Evolutionary conservation across 2,329 filamentous ascomycete genomes (phyloP).

Genomic region (Colletotrichum eremochloae): DNA sequence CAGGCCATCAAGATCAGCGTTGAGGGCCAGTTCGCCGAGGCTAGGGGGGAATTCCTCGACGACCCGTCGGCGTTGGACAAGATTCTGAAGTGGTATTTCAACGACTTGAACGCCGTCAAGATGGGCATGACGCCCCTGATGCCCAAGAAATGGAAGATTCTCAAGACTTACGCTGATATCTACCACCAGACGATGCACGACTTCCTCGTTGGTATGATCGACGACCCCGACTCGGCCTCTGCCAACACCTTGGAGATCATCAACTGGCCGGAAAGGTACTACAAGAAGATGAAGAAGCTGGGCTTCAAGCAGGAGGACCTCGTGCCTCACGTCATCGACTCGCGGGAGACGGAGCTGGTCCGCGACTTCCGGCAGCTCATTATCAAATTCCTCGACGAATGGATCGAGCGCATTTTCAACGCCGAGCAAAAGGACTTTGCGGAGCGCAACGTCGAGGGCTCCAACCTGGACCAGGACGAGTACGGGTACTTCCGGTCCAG

Average conservation of each 20-base stretch:
- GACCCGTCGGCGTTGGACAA: conserved; percentile 89
- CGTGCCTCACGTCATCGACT: conserved; percentile 88
- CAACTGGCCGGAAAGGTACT: conserved; percentile 96
- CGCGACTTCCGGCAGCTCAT: conserved; percentile 95
- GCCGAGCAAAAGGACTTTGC: conserved; percentile 87
- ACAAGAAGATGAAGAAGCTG: conserved; percentile 93
- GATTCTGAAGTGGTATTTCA: conserved; percentile 95
- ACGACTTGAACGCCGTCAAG: conserved; percentile 95
- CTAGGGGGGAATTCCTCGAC: conserved; percentile 81
- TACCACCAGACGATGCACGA: conserved; percentile 98
- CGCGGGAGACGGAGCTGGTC: conserved; percentile 89
- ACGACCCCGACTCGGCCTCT: conserved; percentile 86
- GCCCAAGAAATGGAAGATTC: conserved; percentile 97
- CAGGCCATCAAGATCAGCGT: conserved; percentile 81
- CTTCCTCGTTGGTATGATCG: conserved; percentile 85
- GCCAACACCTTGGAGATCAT: conserved; percentile 92
- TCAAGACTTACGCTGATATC: conserved; percentile 88
- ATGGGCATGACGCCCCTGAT: conserved; percentile 92
- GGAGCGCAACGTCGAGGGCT: conserved; percentile 78
- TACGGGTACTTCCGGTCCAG: conserved; percentile 93
- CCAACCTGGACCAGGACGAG: conserved; percentile 86
- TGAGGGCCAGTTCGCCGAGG: conserved; percentile 79
- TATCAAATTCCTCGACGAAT: conserved; percentile 94
- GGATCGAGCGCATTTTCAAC: conserved; percentile 93
- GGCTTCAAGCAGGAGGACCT: conserved; percentile 84